A percentile compares a stretch with the other conserved stretches of the same genome.
phyloP scores from a whole-genome alignment of 2,329 filamentous ascomycete species.

The Hirsutella minnesotensis region DNA sequence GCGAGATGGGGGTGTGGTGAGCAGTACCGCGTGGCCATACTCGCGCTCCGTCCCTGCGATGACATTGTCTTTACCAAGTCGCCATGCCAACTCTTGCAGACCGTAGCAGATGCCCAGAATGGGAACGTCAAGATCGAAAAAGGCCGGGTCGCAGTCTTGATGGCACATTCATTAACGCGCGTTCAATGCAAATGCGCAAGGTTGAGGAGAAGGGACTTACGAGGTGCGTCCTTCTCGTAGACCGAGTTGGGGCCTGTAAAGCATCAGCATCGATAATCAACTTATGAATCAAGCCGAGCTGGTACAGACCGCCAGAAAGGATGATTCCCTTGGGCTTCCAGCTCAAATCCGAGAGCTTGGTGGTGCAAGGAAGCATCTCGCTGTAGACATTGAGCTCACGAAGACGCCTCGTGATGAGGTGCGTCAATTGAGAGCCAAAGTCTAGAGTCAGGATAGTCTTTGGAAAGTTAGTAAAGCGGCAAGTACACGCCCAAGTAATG shows the following conservation, averaged over 20 bases:
- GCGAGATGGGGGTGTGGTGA: neutral
- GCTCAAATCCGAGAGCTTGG: slow-evolving; percentile 61
- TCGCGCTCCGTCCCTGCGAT: slow-evolving; percentile 9
- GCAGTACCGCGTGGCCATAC: slow-evolving; percentile 4
- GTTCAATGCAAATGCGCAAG: neutral
- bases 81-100: slow-evolving; percentile 52
- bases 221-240: slow-evolving; percentile 62
- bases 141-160: slow-evolving; percentile 58
- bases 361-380: slow-evolving; percentile 80
- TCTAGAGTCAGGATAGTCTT: slow-evolving; percentile 60
- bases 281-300: neutral
- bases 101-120: slow-evolving; percentile 16
- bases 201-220: slow-evolving; percentile 16
- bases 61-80: slow-evolving; percentile 16
- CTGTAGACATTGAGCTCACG: slow-evolving; percentile 44
- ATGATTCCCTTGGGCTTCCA: slow-evolving; percentile 81
- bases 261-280: too few relatives aligned
- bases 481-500: too few relatives aligned
- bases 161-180: slow-evolving; percentile 5
- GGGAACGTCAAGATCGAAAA: slow-evolving; percentile 14
- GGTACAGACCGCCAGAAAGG: slow-evolving; percentile 23
- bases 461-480: neutral
- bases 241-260: slow-evolving; percentile 49
- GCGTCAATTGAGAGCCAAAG: slow-evolving; percentile 48
- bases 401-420: slow-evolving; percentile 61